These are phyloP conservation scores for Aspergillus conjunctus DNA, from an alignment of 495 filamentous ascomycete species.

Conservation along the genomic window DNA sequence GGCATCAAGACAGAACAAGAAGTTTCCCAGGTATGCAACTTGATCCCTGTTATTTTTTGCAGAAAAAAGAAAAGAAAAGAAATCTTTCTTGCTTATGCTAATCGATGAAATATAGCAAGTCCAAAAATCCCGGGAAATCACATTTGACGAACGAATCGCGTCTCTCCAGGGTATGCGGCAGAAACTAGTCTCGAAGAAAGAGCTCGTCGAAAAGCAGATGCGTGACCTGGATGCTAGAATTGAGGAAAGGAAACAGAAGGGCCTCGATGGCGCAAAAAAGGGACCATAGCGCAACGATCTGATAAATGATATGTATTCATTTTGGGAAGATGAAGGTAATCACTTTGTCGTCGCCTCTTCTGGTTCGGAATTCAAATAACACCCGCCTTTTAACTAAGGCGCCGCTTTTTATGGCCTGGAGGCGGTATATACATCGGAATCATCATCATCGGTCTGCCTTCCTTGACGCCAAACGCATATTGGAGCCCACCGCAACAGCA, in stretches of 20 bases:
- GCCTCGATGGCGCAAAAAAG: constrained; percentile 25
- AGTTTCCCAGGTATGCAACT: constrained; percentile 40
- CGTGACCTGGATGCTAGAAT: constrained; percentile 50
- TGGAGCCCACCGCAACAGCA: too few species aligned
- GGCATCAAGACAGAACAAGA: constrained; percentile 54
- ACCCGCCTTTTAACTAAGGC: too few species aligned
- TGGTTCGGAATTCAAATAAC: too few species aligned
- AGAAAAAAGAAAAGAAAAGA: background rate
- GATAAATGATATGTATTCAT: constrained; percentile 4
- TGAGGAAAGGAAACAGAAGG: constrained; percentile 40
- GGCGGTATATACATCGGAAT: too few species aligned
- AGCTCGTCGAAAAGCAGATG: constrained; percentile 60
- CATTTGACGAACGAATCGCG: constrained; percentile 55
- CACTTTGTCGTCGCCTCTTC: too few species aligned
- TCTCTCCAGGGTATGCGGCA: constrained; percentile 52
- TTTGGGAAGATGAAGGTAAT: constrained; percentile 8
- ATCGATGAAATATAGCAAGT: constrained; percentile 31
- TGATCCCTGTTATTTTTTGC: too few species aligned
- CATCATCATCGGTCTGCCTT: too few species aligned
- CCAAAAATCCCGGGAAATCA: constrained; percentile 49
- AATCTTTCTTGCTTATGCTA: background rate
- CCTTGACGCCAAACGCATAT: too few species aligned
- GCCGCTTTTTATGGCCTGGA: too few species aligned
- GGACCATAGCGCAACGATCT: constrained; percentile 21
- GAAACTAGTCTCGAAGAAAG: constrained; percentile 51